Evolutionary conservation across 169 alveolate species (phyloP).

Genomic region (Plasmodium malariae): DNA sequence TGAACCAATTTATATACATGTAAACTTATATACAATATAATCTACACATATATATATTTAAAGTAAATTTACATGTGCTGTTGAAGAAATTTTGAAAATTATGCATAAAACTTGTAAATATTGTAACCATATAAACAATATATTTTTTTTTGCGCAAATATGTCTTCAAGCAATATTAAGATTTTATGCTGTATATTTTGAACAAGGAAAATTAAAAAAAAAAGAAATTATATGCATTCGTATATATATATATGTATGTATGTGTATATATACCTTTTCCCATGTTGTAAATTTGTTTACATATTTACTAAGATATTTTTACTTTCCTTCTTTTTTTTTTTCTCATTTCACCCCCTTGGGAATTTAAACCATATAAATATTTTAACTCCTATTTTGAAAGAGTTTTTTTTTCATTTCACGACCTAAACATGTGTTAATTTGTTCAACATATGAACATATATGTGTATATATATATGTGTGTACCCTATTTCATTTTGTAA

Average conservation of each 20-base stretch:
- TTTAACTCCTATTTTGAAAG: neutral
- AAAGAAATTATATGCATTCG: neutral
- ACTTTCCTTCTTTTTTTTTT: neutral
- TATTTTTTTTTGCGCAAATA: neutral
- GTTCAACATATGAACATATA: neutral
- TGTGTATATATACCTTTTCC: neutral
- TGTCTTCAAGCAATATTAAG: constrained; percentile 42
- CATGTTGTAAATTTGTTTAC: too few relatives aligned
- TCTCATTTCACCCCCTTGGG: neutral
- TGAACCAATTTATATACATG: neutral
- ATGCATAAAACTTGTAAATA: constrained; percentile 8
- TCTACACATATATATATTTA: too few relatives aligned
- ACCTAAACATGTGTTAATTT: neutral
- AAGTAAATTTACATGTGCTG: neutral
- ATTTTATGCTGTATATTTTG: constrained; percentile 7
- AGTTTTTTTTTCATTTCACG: neutral
- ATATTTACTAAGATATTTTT: neutral
- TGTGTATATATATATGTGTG: neutral
- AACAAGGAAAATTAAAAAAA: constrained; percentile 16
- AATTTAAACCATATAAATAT: neutral
- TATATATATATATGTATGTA: constrained; percentile 23
- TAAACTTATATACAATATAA: too few relatives aligned
- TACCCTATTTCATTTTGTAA: neutral
- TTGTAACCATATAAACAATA: constrained; percentile 14
- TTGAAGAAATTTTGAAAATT: constrained; percentile 14